Base-by-base conservation (phyloP, 169 alveolate genomes). In the Cryptosporidium parvum region DNA sequence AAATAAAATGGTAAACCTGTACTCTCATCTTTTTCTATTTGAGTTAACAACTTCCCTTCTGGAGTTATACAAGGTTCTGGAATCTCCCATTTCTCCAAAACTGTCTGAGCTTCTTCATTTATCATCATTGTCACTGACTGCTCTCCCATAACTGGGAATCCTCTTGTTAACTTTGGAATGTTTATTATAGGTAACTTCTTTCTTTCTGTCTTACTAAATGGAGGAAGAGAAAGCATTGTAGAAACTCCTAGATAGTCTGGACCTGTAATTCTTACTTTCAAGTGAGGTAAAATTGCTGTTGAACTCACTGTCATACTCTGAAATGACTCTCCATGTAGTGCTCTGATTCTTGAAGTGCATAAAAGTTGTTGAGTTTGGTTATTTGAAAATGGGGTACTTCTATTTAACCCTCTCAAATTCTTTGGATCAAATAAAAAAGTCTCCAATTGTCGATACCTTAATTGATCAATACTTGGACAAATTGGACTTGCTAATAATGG, bases 1-100 rank as follows among this genome's bases (percentile, higher is more conserved):
- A 80, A 48, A 39, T 62, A 80, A 14, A 62, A 29, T 12, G 68
- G 52, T 0, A 80, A 33, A 18, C 52, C 52, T 23, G 75, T 39
- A 14, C 39, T 58, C 44, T 59, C 89, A 31, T 80, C 75, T 18
- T 39, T 80, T 16, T 80, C 80, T 48, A 44, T 18, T 42, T 80
- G 80, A 16, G 52, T 7, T n/a, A 65, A 44, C 18, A 80, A 12
- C 44, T 80, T 80, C 4, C 89, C 89, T n/a, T 80, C 89, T n/a
- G 75, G 75, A n/a, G 89, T 80, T 18, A 80, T 16, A 18, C 52
- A 80, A 3, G 89, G 89, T 26, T 80, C 89, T n/a, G 89, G 89
- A 12, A 80, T 80, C 4, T 80, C 45, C 89, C 89, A 80, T 65
- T 80, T 65, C 18, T 37, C 65, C 51, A 80, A 31, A 31, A 80